Percentiles rank a stretch among this genome's conserved stretches.
These are phyloP conservation scores for Periglandula ipomoeae DNA, from an alignment of 2,329 filamentous ascomycete species.

Conservation along the genomic window DNA sequence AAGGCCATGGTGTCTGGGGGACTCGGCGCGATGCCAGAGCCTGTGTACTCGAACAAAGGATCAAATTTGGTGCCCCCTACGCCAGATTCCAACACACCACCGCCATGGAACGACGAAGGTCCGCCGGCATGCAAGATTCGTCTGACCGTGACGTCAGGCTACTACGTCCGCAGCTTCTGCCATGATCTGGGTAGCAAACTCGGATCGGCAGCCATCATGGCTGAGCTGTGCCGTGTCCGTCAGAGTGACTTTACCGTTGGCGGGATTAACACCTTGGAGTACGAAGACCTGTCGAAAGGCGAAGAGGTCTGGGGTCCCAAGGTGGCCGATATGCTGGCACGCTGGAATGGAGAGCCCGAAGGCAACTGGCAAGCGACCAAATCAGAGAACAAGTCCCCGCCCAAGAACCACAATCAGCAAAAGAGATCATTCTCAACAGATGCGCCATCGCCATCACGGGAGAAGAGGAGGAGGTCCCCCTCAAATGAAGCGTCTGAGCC, in stretches of 20 bases:
- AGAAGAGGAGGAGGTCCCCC: slow-evolving; percentile 23
- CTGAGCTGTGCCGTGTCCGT: slow-evolving; percentile 66
- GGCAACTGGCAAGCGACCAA: slow-evolving; percentile 16
- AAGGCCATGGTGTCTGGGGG: slow-evolving; percentile 48
- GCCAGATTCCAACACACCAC: slow-evolving; percentile 36
- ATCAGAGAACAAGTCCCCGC: slow-evolving; percentile 10
- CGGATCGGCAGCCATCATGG: slow-evolving; percentile 77
- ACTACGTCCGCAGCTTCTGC: slow-evolving; percentile 90
- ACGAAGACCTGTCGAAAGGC: slow-evolving; percentile 63
- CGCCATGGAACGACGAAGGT: slow-evolving; percentile 50
- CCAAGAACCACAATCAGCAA: slow-evolving; percentile 5
- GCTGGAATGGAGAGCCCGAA: slow-evolving; percentile 30
- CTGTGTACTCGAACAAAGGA: slow-evolving; percentile 30
- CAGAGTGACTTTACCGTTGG: slow-evolving; percentile 74
- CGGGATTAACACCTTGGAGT: slow-evolving; percentile 65
- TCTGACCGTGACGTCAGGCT: slow-evolving; percentile 90
- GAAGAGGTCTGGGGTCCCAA: slow-evolving; percentile 78
- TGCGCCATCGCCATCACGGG: slow-evolving; percentile 9
- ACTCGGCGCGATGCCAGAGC: slow-evolving; percentile 40
- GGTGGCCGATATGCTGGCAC: slow-evolving; percentile 41
- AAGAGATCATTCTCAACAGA: slow-evolving; percentile 7
- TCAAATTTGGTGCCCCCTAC: slow-evolving; percentile 44
- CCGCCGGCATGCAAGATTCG: slow-evolving; percentile 73
- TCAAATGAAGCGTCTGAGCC: slow-evolving; percentile 16
- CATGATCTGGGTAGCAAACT: slow-evolving; percentile 84